These are phyloP conservation scores for Pseudopediastrum boryanum DNA, from an alignment of 139 green algal genomes.

Conservation along the genomic window DNA sequence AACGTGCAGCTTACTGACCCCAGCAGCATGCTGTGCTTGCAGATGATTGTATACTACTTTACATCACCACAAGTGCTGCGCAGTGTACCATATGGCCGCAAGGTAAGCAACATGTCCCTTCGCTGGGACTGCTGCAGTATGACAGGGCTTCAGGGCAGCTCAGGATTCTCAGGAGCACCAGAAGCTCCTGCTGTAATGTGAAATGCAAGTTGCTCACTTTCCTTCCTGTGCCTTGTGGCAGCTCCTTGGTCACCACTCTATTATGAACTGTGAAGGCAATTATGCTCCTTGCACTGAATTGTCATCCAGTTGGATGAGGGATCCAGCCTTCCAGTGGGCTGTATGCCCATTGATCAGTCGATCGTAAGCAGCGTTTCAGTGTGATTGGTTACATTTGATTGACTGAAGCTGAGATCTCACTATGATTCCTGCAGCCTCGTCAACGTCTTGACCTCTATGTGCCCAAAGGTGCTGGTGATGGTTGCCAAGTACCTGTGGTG, in stretches of 20 bases:
- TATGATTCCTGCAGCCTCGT: constrained; percentile 57
- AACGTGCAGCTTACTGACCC: too few species aligned
- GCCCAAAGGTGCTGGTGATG: constrained; percentile 39
- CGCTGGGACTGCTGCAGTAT: background rate
- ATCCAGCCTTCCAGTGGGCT: background rate
- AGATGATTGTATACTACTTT: constrained; percentile 86
- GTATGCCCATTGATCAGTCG: background rate
- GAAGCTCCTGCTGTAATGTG: background rate
- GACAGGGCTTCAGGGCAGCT: background rate
- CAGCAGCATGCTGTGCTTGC: constrained; percentile 6
- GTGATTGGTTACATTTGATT: background rate
- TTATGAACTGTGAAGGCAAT: background rate
- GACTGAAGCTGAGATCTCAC: background rate
- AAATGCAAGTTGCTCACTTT: background rate
- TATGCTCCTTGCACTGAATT: background rate
- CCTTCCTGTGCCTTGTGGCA: too few species aligned
- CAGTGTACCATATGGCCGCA: constrained; percentile 76
- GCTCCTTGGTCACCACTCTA: background rate
- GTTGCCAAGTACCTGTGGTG: constrained; percentile 63
- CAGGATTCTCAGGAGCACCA: background rate
- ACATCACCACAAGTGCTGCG: constrained; percentile 66
- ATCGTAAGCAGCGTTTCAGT: background rate
- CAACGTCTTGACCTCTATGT: constrained; percentile 88
- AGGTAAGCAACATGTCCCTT: constrained; percentile 44
- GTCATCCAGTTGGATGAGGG: background rate